Evolutionary conservation across 225 moss, liverwort and hornwort species (phyloP).

Genomic region (Marchantia paleacea): DNA sequence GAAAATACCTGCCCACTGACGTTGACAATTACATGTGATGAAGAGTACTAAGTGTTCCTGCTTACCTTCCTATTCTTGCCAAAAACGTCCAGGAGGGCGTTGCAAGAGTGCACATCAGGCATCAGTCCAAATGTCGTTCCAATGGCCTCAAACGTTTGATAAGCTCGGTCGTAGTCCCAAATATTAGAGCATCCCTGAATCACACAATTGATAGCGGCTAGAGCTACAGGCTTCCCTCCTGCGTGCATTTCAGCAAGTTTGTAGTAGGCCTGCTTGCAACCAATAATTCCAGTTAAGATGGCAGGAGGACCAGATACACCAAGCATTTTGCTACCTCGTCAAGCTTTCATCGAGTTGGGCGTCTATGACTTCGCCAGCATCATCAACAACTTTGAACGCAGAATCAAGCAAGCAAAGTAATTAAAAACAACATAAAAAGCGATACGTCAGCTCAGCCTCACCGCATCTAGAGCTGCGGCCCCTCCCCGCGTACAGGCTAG

Average conservation of each 20-base stretch:
- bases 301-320: not conserved
- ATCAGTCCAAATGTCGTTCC: conserved; percentile 67
- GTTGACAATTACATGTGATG: not conserved
- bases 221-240: conserved; percentile 52
- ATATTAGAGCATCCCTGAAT: conserved; percentile 74
- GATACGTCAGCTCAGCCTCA: conserved; percentile 39
- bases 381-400: not conserved
- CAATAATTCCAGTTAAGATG: no score
- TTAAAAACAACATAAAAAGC: not conserved
- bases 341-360: not conserved
- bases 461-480: conserved; percentile 68
- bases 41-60: not conserved
- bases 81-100: conserved; percentile 73
- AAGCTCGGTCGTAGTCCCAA: conserved; percentile 89
- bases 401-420: not conserved
- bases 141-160: conserved; percentile 89
- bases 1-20: not conserved
- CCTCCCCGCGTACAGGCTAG: conserved; percentile 63
- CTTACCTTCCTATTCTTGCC: conserved; percentile 74
- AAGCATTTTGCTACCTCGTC: not conserved
- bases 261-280: conserved; percentile 60
- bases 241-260: conserved; percentile 69
- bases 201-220: conserved; percentile 83
- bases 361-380: not conserved
- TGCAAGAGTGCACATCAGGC: conserved; percentile 88